A percentile compares a stretch with the other conserved stretches of the same genome.
These are phyloP conservation scores for Pseudogymnoascus sp. DNA, from an alignment of 2,329 filamentous ascomycete genomes.

Conservation along the genomic window DNA sequence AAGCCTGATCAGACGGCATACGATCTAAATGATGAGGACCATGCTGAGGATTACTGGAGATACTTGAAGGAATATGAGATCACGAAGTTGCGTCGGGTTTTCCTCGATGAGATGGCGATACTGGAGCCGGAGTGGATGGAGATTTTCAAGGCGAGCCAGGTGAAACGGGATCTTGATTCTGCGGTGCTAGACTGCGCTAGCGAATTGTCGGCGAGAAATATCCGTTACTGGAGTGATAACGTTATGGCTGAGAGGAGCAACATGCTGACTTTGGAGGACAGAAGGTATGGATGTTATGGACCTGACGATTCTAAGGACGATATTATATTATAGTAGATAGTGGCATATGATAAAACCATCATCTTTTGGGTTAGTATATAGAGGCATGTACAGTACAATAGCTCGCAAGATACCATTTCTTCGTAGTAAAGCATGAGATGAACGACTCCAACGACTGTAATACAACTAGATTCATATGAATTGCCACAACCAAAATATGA, in stretches of 20 bases:
- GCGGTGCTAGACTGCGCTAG: conserved; percentile 17
- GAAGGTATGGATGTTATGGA: neutral
- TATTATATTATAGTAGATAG: neutral
- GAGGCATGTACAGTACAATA: neutral
- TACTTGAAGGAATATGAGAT: too few relatives aligned
- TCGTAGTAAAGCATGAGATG: neutral
- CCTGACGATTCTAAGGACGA: neutral
- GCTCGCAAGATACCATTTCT: neutral
- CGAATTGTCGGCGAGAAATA: neutral
- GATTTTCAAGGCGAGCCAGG: too few relatives aligned
- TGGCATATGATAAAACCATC: neutral
- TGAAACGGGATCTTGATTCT: too few relatives aligned
- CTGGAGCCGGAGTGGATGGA: too few relatives aligned
- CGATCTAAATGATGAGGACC: too few relatives aligned
- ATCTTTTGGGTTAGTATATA: neutral
- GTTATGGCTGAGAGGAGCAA: neutral
- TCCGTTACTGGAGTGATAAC: neutral
- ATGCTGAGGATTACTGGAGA: too few relatives aligned
- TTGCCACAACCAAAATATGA: neutral
- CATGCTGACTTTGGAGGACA: neutral
- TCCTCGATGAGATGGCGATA: too few relatives aligned
- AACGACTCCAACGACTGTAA: neutral
- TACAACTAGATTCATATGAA: neutral
- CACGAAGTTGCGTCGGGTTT: too few relatives aligned
- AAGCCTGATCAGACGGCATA: too few relatives aligned